Evolutionary conservation across 202 grass and related monocot genomes (phyloP).

Genomic region (Zizania palustris): DNA sequence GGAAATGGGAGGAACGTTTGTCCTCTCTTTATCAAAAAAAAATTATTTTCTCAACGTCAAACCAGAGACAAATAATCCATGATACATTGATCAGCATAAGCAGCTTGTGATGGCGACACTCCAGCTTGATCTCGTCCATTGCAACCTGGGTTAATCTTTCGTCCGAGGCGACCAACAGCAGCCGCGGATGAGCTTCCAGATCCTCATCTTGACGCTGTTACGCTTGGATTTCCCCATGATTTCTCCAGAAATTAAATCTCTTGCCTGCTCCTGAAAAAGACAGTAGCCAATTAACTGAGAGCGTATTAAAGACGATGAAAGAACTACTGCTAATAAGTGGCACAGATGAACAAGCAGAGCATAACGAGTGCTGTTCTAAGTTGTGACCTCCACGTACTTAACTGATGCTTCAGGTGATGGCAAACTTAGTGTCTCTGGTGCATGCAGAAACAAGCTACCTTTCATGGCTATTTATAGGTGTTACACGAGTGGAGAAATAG

Average conservation of each 20-base stretch:
- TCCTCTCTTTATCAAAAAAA: too few relatives aligned
- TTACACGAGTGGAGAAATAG: too few relatives aligned
- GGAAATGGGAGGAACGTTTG: too few relatives aligned
- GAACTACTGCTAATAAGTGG: background rate
- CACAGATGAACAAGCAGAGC: background rate
- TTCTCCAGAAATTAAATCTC: background rate
- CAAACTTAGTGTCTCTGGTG: background rate
- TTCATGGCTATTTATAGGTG: conserved; percentile 35
- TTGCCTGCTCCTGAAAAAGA: background rate
- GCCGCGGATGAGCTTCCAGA: conserved; percentile 41
- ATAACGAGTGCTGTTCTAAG: background rate
- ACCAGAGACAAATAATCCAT: background rate
- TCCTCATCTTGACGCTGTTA: conserved; percentile 54
- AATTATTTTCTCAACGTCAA: too few relatives aligned
- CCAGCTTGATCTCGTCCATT: background rate
- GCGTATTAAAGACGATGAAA: background rate
- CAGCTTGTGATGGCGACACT: too few relatives aligned
- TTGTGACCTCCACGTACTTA: background rate
- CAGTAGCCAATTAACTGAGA: background rate
- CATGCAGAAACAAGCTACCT: background rate
- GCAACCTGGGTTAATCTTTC: background rate
- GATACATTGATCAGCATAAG: background rate
- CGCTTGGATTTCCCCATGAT: conserved; percentile 28
- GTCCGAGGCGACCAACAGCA: too few relatives aligned
- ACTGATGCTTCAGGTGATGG: background rate